Percentiles rank a stretch among this genome's conserved stretches.
Evolutionary conservation across 2,329 filamentous ascomycete species (phyloP).

Genomic region (Massarina eburnea): DNA sequence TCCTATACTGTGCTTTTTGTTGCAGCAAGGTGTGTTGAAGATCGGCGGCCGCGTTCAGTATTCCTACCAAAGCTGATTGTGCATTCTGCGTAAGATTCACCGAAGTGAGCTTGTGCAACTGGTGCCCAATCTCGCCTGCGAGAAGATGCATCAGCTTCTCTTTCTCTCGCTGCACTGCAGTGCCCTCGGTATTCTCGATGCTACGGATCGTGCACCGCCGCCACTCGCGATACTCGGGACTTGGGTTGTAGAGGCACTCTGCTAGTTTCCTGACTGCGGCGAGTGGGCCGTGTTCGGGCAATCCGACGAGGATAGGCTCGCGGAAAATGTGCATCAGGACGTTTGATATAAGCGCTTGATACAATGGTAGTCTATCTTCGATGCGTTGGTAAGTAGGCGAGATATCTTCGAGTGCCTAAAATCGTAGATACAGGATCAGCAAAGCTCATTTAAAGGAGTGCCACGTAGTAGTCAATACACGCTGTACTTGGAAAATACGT

Average conservation of each 20-base stretch:
- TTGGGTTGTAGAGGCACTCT: conserved; percentile 16
- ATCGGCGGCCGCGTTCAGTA: conserved; percentile 25
- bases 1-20: conserved; percentile 34
- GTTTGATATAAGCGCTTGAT: conserved; percentile 32
- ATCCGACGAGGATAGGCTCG: conserved; percentile 27
- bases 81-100: conserved; percentile 17
- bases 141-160: conserved; percentile 19
- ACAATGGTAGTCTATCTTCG: conserved; percentile 32
- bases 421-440: no score
- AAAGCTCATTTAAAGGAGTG: no score
- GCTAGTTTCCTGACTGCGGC: conserved; percentile 20
- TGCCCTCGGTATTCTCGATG: conserved; percentile 20
- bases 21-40: conserved; percentile 30
- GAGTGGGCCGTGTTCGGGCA: conserved; percentile 24
- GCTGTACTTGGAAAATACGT: no score
- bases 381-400: conserved; percentile 16
- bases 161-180: conserved; percentile 10
- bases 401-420: conserved; percentile 18
- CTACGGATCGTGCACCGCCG: conserved; percentile 30
- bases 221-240: conserved; percentile 30
- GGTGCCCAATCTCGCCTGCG: conserved; percentile 19
- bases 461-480: no score
- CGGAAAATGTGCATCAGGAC: conserved; percentile 32
- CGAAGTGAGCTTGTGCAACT: conserved; percentile 28
- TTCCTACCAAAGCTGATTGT: conserved; percentile 19